These are phyloP conservation scores for Pisolithus sp. DNA, from an alignment of 768 basidiomycete species.

Conservation along the genomic window DNA sequence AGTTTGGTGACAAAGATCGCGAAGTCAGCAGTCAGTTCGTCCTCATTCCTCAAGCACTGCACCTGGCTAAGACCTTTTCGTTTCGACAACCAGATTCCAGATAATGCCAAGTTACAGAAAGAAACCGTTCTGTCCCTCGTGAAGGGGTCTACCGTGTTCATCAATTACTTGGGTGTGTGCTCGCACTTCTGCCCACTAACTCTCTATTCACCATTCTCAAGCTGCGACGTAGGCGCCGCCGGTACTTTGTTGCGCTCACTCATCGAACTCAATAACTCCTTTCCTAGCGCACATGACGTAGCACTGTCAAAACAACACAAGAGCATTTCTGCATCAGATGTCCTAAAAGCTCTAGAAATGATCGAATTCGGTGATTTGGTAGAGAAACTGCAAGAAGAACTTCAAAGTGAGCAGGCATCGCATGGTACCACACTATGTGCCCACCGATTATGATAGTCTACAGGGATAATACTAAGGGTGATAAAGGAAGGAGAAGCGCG, in stretches of 20 bases:
- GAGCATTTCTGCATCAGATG: slow-evolving; percentile 84
- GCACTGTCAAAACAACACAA: slow-evolving; percentile 81
- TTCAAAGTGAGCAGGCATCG: slow-evolving; percentile 42
- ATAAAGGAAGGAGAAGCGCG: slow-evolving; percentile 39
- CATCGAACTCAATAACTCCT: too few species aligned
- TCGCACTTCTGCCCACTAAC: not conserved
- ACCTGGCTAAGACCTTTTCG: not conserved
- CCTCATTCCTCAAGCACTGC: not conserved
- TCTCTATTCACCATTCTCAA: slow-evolving; percentile 16
- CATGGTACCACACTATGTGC: not conserved
- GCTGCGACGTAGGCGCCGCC: slow-evolving; percentile 39
- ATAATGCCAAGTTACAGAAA: slow-evolving; percentile 82
- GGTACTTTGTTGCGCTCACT: not conserved
- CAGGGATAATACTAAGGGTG: slow-evolving; percentile 55
- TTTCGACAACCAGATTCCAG: slow-evolving; percentile 58
- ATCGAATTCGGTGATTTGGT: slow-evolving; percentile 72
- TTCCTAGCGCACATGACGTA: slow-evolving; percentile 75
- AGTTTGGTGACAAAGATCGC: slow-evolving; percentile 79
- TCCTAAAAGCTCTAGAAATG: slow-evolving; percentile 77
- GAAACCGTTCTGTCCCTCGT: slow-evolving; percentile 80
- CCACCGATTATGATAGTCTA: slow-evolving; percentile 41
- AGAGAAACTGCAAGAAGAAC: slow-evolving; percentile 54
- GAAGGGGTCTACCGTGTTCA: slow-evolving; percentile 91
- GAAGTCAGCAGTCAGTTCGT: slow-evolving; percentile 64
- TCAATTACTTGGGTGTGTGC: slow-evolving; percentile 79